These are phyloP conservation scores for Persicaria maculosa DNA, from an alignment of 148 eudicot genomes.

Conservation along the genomic window DNA sequence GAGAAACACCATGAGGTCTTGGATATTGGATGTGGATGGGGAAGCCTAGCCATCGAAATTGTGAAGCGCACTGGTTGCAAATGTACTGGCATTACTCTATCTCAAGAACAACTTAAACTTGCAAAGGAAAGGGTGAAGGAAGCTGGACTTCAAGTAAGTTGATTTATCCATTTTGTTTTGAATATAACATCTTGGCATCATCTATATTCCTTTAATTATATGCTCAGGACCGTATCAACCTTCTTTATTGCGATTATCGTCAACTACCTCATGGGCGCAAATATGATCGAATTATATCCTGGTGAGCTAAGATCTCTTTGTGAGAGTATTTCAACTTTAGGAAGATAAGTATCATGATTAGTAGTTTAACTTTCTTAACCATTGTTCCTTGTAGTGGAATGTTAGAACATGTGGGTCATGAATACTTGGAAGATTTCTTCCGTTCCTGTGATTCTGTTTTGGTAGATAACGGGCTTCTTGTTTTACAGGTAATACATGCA, in stretches of 20 bases:
- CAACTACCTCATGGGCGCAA: constrained; percentile 46
- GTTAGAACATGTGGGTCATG: constrained; percentile 92
- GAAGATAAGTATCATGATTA: background rate
- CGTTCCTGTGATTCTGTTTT: constrained; percentile 54
- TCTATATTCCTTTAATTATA: background rate
- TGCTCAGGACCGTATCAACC: constrained; percentile 14
- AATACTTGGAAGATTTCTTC: constrained; percentile 73
- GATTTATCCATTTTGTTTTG: background rate
- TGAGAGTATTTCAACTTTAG: background rate
- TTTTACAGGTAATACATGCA: constrained; percentile 53
- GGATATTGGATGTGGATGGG: constrained; percentile 98
- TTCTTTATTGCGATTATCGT: constrained; percentile 81
- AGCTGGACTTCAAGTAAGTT: constrained; percentile 71
- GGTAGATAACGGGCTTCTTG: constrained; percentile 64
- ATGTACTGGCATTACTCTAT: constrained; percentile 86
- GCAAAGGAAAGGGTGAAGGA: constrained; percentile 75
- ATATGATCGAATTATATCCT: constrained; percentile 78
- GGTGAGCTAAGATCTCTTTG: constrained; percentile 32
- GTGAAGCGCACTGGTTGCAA: constrained; percentile 82
- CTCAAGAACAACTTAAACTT: constrained; percentile 65
- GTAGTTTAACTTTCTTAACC: background rate
- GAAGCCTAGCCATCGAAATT: constrained; percentile 83
- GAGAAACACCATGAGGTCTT: constrained; percentile 59
- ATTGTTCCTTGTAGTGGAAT: constrained; percentile 49
- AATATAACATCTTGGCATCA: too few relatives aligned